phyloP scores from a whole-genome alignment of 768 basidiomycete genomes.

The Serendipita sp. region DNA sequence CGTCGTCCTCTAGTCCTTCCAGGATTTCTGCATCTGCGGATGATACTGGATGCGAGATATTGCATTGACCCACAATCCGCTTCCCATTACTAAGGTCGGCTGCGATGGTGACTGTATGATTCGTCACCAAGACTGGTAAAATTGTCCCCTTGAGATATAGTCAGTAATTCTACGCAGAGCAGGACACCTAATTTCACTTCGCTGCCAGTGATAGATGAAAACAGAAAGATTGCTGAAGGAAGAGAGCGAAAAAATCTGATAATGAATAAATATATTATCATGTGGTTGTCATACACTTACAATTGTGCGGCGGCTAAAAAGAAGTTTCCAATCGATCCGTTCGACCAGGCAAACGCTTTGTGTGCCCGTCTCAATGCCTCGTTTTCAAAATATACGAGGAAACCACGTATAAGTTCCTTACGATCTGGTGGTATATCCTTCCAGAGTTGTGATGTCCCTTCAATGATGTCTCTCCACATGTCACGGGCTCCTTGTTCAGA shows the following conservation, averaged over 20 bases:
- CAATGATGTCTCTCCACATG: conserved; percentile 86
- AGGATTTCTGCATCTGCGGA: not conserved
- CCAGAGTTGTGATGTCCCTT: conserved; percentile 73
- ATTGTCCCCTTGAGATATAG: conserved; percentile 25
- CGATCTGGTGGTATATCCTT: conserved; percentile 71
- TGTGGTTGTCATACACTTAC: not conserved
- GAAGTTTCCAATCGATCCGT: conserved; percentile 48
- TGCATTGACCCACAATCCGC: conserved; percentile 77
- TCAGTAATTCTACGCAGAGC: not conserved
- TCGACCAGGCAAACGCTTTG: conserved; percentile 86
- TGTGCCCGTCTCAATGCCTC: conserved; percentile 78
- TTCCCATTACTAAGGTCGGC: conserved; percentile 69
- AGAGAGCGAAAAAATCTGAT: conserved; percentile 83
- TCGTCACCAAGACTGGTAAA: conserved; percentile 81
- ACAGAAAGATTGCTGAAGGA: conserved; percentile 85
- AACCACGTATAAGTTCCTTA: conserved; percentile 83
- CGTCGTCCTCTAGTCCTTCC: conserved; percentile 9
- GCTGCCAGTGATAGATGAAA: conserved; percentile 79
- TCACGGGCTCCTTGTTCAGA: conserved; percentile 64
- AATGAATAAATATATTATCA: conserved; percentile 27
- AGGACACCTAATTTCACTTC: conserved; percentile 13
- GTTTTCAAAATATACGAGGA: conserved; percentile 83
- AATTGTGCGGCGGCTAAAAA: conserved; percentile 21
- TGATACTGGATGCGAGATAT: conserved; percentile 71
- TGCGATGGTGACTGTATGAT: conserved; percentile 90